Evolutionary conservation across 768 basidiomycete genomes (phyloP), one percentile per base, ranked within the genome.

Genomic region (Porphyrellus cyaneotinctus): DNA sequence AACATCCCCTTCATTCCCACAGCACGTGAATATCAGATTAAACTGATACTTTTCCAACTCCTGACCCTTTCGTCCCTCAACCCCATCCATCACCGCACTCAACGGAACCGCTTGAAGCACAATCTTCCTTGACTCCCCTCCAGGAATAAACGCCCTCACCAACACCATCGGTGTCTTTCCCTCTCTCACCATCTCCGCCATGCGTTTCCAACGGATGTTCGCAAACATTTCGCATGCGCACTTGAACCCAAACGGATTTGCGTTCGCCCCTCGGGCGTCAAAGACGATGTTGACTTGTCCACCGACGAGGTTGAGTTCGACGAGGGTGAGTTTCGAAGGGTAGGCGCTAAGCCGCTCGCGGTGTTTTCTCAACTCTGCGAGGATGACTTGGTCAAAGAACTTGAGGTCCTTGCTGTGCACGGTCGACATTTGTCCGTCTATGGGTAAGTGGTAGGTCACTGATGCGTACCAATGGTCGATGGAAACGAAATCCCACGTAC

Each of bases 91-190:
- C 10, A 68, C 49, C 4, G 18, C 31, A 28, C 53, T 56, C 49
- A 69, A 38, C 2, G 64, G 68, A 28, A 70, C 59, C 12, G 56
- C 55, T 22, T 63, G 61, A 31, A 69, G 62, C 6, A 68, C 41
- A 12, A 67, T 51, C 52, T 67, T 67, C 47, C 66, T 65, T 22
- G 65, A 47, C 35, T 43, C 41, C 2, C 68, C 68, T 2, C 63
- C 68, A 0, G 68, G 53, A 24, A 69, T 56, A 43, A 65, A 65
- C 8, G 54, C 68, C 42, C 66, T 58, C 6, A 67, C 66, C 15
- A 69, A 37, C 2, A 69, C 53, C 37, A 55, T 47, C 17, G 54
- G 54, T 30, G 31, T 49, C 24, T 54, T 48, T 12, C 55, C 56
- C 17, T 55, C 57, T 42, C 31, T 53, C 10, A 55, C 58, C 31